These are phyloP conservation scores for Funneliformis mosseae DNA, from an alignment of 192 early-diverging fungal species.

Conservation along the genomic window DNA sequence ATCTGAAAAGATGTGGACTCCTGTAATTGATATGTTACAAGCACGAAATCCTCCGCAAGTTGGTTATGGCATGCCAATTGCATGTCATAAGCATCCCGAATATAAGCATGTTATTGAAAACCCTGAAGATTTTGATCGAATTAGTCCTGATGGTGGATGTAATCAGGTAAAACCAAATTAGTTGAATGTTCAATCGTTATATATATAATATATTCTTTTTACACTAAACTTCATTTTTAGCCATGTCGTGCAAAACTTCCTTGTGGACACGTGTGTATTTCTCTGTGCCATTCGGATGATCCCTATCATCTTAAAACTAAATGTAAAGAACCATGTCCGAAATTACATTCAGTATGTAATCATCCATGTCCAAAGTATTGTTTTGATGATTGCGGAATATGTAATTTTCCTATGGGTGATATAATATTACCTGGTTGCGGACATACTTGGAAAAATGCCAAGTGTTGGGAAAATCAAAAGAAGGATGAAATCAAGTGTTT, in stretches of 20 bases:
- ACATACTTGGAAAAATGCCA: constrained; percentile 32
- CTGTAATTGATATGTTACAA: constrained; percentile 42
- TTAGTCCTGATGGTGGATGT: constrained; percentile 59
- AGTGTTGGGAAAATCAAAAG: constrained; percentile 34
- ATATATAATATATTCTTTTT: too few relatives aligned
- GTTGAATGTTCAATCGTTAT: too few relatives aligned
- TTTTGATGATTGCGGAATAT: constrained; percentile 51
- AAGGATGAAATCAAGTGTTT: not conserved
- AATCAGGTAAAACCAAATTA: too few relatives aligned
- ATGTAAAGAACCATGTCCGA: constrained; percentile 48
- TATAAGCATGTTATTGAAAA: constrained; percentile 32
- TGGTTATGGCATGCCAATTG: constrained; percentile 46
- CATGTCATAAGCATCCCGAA: constrained; percentile 53
- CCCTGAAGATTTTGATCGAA: constrained; percentile 37
- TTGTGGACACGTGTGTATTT: constrained; percentile 58
- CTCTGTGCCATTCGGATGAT: constrained; percentile 31
- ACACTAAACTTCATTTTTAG: not conserved
- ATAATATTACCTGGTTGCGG: constrained; percentile 35
- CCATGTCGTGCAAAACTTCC: constrained; percentile 44
- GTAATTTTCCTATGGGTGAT: constrained; percentile 31
- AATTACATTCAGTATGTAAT: constrained; percentile 42
- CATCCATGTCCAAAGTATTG: constrained; percentile 55
- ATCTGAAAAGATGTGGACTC: constrained; percentile 43
- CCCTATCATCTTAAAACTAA: constrained; percentile 41
- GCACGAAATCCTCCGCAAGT: constrained; percentile 34